Evolutionary conservation across 495 filamentous ascomycete genomes (phyloP).

Genomic region (Trichoderma virens): DNA sequence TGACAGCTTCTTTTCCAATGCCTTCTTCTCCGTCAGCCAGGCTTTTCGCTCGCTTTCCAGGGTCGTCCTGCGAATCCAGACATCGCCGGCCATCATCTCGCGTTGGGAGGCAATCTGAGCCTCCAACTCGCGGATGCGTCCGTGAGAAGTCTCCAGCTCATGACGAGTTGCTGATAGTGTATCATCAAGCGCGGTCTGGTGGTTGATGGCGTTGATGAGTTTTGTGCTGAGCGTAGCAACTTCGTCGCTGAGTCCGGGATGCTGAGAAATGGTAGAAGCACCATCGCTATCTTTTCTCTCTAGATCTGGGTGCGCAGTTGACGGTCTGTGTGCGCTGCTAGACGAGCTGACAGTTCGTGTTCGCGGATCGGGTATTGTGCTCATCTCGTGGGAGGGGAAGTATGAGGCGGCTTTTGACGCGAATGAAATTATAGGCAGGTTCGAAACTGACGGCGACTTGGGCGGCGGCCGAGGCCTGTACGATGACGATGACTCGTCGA

Average conservation of each 20-base stretch:
- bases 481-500: constrained; percentile 17
- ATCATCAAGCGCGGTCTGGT: constrained; percentile 90
- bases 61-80: constrained; percentile 53
- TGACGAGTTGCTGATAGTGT: constrained; percentile 72
- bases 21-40: constrained; percentile 34
- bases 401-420: constrained; percentile 17
- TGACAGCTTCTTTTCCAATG: constrained; percentile 35
- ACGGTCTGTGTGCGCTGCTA: constrained; percentile 9
- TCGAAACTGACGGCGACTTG: constrained; percentile 14
- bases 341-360: constrained; percentile 31
- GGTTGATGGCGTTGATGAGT: constrained; percentile 93
- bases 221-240: constrained; percentile 90
- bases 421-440: constrained; percentile 8
- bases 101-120: constrained; percentile 36
- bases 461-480: constrained; percentile 15
- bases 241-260: constrained; percentile 79
- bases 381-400: constrained; percentile 30
- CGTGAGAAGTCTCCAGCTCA: constrained; percentile 69
- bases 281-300: constrained; percentile 14
- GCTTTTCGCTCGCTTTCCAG: constrained; percentile 35
- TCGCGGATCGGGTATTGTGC: constrained; percentile 42
- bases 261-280: constrained; percentile 27
- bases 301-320: not conserved
- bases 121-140: constrained; percentile 62
- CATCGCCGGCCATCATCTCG: constrained; percentile 58